A percentile compares a stretch with the other conserved stretches of the same genome.
Evolutionary conservation across 345 rosid genomes (phyloP).

Genomic region (Bruguiera sexangula): DNA sequence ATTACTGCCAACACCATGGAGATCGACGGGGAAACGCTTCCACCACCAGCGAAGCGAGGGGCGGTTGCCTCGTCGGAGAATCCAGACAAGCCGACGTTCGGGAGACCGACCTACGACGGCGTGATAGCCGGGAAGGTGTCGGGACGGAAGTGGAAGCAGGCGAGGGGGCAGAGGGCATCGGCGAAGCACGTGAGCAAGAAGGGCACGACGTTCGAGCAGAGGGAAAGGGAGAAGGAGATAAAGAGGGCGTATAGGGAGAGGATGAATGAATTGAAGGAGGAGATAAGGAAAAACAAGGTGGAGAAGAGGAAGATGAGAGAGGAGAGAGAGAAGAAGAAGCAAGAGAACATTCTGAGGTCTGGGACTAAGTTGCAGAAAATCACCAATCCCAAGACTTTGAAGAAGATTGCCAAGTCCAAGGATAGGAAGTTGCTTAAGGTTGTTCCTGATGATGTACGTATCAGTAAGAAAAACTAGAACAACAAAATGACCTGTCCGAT

Average conservation of each 20-base stretch:
- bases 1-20: slow-evolving; percentile 49
- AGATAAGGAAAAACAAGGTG: slow-evolving; percentile 66
- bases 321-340: slow-evolving; percentile 88
- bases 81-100: slow-evolving; percentile 65
- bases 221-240: slow-evolving; percentile 61
- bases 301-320: slow-evolving; percentile 82
- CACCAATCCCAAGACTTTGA: slow-evolving; percentile 74
- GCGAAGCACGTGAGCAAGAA: slow-evolving; percentile 58
- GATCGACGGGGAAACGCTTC: slow-evolving; percentile 37
- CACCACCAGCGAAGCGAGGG: slow-evolving; percentile 66
- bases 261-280: slow-evolving; percentile 71
- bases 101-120: slow-evolving; percentile 76
- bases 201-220: slow-evolving; percentile 56
- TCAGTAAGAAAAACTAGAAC: slow-evolving; percentile 21
- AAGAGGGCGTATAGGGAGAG: slow-evolving; percentile 81
- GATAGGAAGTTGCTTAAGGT: slow-evolving; percentile 72
- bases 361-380: slow-evolving; percentile 84
- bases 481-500: background rate
- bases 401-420: slow-evolving; percentile 75
- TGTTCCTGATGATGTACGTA: slow-evolving; percentile 58
- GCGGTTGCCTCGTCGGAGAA: slow-evolving; percentile 66
- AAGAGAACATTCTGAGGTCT: slow-evolving; percentile 69
- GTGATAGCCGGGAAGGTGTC: slow-evolving; percentile 91
- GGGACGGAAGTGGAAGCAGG: slow-evolving; percentile 81
- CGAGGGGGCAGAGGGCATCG: slow-evolving; percentile 62